These are phyloP conservation scores for Trichopus zeylanicus DNA, from an alignment of 116 monocot genomes.

Conservation along the genomic window DNA sequence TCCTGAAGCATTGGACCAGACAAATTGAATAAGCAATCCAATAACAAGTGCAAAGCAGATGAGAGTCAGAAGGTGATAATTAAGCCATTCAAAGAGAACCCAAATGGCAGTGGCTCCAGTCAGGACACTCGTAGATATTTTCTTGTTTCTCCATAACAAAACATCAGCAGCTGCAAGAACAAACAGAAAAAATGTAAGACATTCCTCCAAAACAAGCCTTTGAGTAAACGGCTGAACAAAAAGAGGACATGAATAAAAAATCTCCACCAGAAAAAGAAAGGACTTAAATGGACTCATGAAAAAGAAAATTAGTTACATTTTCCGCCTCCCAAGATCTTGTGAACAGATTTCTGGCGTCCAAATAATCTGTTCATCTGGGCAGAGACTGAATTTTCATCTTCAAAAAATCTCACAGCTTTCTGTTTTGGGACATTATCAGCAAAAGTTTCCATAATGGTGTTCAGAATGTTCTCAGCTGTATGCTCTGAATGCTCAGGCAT, in stretches of 20 bases:
- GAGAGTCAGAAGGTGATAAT: conserved; percentile 68
- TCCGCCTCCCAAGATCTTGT: conserved; percentile 62
- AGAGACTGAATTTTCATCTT: conserved; percentile 21
- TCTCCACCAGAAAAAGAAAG: no score
- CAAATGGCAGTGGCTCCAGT: conserved; percentile 51
- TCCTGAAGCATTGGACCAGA: conserved; percentile 48
- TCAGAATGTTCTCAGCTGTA: conserved; percentile 30
- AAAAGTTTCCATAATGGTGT: conserved; percentile 38
- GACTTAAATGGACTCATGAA: background rate
- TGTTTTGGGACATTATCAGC: conserved; percentile 34
- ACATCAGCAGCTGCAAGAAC: conserved; percentile 56
- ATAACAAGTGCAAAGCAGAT: conserved; percentile 35
- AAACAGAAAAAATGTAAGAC: background rate
- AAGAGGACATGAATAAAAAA: background rate
- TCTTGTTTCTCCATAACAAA: conserved; percentile 69
- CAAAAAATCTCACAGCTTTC: conserved; percentile 32
- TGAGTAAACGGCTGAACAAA: background rate
- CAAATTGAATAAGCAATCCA: conserved; percentile 56
- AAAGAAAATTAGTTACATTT: conserved; percentile 28
- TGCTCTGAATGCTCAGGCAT: conserved; percentile 44
- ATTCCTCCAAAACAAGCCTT: background rate
- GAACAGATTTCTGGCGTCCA: conserved; percentile 48
- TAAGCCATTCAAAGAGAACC: conserved; percentile 72
- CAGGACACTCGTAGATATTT: conserved; percentile 51
- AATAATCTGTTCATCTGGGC: conserved; percentile 36